phyloP scores from a whole-genome alignment of 1,139 yeast species.

The Maudiozyma humilis region DNA sequence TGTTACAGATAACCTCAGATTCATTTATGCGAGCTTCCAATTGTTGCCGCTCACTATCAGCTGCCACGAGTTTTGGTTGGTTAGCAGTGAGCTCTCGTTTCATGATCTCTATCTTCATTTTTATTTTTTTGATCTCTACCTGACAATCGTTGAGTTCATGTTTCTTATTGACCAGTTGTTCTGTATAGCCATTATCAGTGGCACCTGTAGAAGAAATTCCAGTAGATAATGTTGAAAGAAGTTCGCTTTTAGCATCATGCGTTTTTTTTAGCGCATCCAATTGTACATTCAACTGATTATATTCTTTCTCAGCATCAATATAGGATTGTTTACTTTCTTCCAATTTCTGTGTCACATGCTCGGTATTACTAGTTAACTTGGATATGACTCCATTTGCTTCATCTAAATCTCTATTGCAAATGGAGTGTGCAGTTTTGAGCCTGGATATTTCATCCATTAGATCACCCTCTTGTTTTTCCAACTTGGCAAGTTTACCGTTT shows the following conservation, averaged over 20 bases:
- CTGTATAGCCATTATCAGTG: slow-evolving; percentile 70
- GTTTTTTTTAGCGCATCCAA: slow-evolving; percentile 42
- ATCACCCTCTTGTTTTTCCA: slow-evolving; percentile 54
- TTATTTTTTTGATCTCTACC: slow-evolving; percentile 52
- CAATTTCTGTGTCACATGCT: slow-evolving; percentile 22
- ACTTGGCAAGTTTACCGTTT: slow-evolving; percentile 52
- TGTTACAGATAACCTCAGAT: slow-evolving; percentile 36
- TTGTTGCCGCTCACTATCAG: slow-evolving; percentile 45
- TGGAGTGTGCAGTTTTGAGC: slow-evolving; percentile 52
- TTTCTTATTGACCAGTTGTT: slow-evolving; percentile 63
- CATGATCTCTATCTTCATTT: slow-evolving; percentile 52
- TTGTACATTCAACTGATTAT: slow-evolving; percentile 38
- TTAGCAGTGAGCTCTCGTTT: slow-evolving; percentile 46
- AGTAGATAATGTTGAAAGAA: slow-evolving; percentile 74
- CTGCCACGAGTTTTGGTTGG: slow-evolving; percentile 45
- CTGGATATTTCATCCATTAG: slow-evolving; percentile 62
- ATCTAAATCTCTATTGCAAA: slow-evolving; percentile 44
- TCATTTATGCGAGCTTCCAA: slow-evolving; percentile 39
- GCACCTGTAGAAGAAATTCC: slow-evolving; percentile 83
- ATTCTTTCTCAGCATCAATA: slow-evolving; percentile 34
- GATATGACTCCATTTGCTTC: slow-evolving; percentile 38
- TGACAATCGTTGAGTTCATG: slow-evolving; percentile 47
- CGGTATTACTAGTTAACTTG: slow-evolving; percentile 16
- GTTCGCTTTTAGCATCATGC: slow-evolving; percentile 63
- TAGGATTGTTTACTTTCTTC: slow-evolving; percentile 23